A percentile compares a stretch with the other conserved stretches of the same genome.
Evolutionary conservation across 805 yeast genomes (phyloP).

Genomic region (Candida incommunis): DNA sequence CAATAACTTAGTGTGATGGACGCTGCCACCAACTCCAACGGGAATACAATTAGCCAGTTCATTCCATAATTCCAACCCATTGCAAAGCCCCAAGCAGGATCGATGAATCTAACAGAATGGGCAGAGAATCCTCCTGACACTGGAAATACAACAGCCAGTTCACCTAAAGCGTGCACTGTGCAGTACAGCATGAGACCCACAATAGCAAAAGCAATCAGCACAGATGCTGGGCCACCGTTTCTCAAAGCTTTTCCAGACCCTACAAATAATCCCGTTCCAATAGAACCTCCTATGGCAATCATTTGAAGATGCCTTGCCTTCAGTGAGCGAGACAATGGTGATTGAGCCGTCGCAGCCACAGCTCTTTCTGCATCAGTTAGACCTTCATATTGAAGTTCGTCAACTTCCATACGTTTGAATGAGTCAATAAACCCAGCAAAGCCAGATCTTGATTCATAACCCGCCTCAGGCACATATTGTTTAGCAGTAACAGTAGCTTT

Average conservation of each 20-base stretch:
- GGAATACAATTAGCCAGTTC: slow-evolving; percentile 46
- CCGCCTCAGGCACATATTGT: too few species aligned
- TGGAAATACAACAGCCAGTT: slow-evolving; percentile 50
- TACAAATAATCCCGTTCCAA: slow-evolving; percentile 61
- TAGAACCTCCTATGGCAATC: slow-evolving; percentile 76
- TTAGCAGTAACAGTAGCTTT: too few species aligned
- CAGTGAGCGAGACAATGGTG: slow-evolving; percentile 37
- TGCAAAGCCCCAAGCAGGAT: slow-evolving; percentile 50
- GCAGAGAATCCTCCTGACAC: slow-evolving; percentile 45
- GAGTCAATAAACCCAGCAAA: not conserved
- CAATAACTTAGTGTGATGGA: slow-evolving; percentile 40
- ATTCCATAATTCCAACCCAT: slow-evolving; percentile 56
- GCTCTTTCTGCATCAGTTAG: slow-evolving; percentile 23
- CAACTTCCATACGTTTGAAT: not conserved
- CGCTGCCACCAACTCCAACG: slow-evolving; percentile 48
- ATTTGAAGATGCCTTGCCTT: slow-evolving; percentile 29
- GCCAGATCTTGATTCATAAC: too few species aligned
- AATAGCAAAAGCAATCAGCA: slow-evolving; percentile 43
- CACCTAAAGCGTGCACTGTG: slow-evolving; percentile 56
- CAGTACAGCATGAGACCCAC: slow-evolving; percentile 53
- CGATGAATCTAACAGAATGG: slow-evolving; percentile 43
- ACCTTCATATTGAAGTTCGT: slow-evolving; percentile 11
- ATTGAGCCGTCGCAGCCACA: slow-evolving; percentile 29
- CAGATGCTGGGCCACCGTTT: slow-evolving; percentile 39
- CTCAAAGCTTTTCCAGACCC: slow-evolving; percentile 36